These are phyloP conservation scores for Saccharomycopsis sp. DNA, from an alignment of 805 yeast species.

Conservation along the genomic window DNA sequence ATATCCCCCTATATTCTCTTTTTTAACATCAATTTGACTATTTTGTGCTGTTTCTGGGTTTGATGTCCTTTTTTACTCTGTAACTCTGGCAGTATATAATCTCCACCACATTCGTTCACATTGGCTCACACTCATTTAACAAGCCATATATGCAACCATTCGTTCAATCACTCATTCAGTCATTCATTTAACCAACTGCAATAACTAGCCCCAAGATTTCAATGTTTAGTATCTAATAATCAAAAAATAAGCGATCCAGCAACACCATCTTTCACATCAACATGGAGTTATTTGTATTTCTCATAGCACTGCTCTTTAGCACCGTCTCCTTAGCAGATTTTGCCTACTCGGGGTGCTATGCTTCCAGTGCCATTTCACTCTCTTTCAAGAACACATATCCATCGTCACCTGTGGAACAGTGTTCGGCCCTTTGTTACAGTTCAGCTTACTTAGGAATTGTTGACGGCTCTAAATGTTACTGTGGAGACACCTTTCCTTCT, in stretches of 20 bases:
- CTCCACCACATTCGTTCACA: too few relatives aligned
- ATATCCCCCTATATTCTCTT: neutral
- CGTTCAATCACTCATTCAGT: too few relatives aligned
- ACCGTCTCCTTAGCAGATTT: slow-evolving; percentile 4
- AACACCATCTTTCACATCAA: neutral
- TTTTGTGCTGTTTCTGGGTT: too few relatives aligned
- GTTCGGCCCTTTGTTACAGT: slow-evolving; percentile 26
- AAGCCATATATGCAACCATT: too few relatives aligned
- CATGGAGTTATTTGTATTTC: neutral
- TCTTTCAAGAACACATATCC: slow-evolving; percentile 19
- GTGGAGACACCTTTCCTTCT: slow-evolving; percentile 32
- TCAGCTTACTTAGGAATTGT: slow-evolving; percentile 35
- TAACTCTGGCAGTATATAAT: too few relatives aligned
- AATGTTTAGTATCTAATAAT: too few relatives aligned
- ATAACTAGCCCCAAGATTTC: too few relatives aligned
- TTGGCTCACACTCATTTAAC: too few relatives aligned
- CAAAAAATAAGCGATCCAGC: neutral
- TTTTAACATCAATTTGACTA: neutral
- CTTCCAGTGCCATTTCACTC: slow-evolving; percentile 18
- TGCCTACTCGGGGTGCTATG: slow-evolving; percentile 18
- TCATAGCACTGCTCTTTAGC: neutral
- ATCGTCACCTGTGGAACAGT: slow-evolving; percentile 10
- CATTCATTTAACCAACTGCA: too few relatives aligned
- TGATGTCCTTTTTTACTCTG: too few relatives aligned
- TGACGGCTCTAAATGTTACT: slow-evolving; percentile 34